Evolutionary conservation across 257 asterid species (phyloP).

Genomic region (Solanum lignicaule): DNA sequence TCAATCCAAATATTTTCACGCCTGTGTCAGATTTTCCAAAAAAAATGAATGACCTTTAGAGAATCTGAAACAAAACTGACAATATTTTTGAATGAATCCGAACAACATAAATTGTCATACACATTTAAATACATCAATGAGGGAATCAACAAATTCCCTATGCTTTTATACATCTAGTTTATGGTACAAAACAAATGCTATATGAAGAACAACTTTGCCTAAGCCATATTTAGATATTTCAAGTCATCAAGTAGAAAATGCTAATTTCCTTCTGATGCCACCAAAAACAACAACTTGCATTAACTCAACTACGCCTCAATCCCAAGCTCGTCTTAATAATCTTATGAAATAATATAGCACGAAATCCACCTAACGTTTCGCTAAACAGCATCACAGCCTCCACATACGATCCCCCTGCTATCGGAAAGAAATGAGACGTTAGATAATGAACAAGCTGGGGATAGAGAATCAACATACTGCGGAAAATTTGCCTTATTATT

Average conservation of each 20-base stretch:
- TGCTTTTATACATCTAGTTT: conserved; percentile 1
- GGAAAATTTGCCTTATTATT: not conserved
- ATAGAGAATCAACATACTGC: not conserved
- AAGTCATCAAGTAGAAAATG: not conserved
- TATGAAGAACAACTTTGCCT: not conserved
- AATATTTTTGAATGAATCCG: not conserved
- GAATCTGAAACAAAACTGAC: not conserved
- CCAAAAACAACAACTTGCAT: not conserved
- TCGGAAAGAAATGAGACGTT: not conserved
- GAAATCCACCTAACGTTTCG: not conserved
- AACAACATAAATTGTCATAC: not conserved
- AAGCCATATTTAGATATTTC: not conserved
- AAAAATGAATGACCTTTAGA: not conserved
- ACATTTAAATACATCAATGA: not conserved
- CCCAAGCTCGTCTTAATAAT: not conserved
- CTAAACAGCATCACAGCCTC: conserved; percentile 59
- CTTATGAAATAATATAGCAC: not conserved
- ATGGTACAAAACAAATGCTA: not conserved
- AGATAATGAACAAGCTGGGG: not conserved
- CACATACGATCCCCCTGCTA: conserved; percentile 66
- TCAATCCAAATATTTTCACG: no score
- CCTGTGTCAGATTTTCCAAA: rapidly evolving
- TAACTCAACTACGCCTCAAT: not conserved
- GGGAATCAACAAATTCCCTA: conserved; percentile 50
- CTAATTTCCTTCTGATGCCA: not conserved